Conservation (phyloP, 305 asterid genomes). For the Euphrasia arctica region DNA sequence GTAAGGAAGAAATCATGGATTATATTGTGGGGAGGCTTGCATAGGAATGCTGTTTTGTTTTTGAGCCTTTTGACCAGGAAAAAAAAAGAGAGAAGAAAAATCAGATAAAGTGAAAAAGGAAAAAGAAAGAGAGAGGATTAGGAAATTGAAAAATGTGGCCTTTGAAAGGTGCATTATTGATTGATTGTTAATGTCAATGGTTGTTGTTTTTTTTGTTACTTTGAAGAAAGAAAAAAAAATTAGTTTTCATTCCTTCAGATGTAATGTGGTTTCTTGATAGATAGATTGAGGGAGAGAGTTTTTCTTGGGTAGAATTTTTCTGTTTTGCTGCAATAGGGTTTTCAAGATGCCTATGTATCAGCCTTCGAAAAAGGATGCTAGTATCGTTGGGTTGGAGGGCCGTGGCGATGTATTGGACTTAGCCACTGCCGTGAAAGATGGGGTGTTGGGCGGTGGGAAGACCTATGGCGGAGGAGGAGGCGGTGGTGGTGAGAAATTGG, state of each 20-base stretch:
- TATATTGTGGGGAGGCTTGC: constrained; percentile 35
- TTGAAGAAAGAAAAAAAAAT: neutral
- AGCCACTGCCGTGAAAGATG: constrained; percentile 60
- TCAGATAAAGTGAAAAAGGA: constrained; percentile 18
- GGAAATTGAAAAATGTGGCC: constrained; percentile 31
- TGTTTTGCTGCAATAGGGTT: neutral
- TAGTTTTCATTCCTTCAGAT: constrained; percentile 15
- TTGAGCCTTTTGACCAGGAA: constrained; percentile 63
- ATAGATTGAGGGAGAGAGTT: neutral
- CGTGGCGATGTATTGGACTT: constrained; percentile 46
- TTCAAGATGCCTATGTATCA: constrained; percentile 62
- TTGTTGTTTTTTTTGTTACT: constrained; percentile 39
- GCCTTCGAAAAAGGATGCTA: constrained; percentile 37
- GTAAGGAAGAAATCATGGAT: constrained; percentile 34
- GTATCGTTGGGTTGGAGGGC: constrained; percentile 39
- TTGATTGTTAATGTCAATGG: constrained; percentile 59
- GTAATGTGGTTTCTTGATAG: constrained; percentile 23
- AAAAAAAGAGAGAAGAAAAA: constrained; percentile 16
- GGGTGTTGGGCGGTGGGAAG: constrained; percentile 47
- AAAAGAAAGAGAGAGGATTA: neutral
- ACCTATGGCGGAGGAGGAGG: constrained; percentile 30
- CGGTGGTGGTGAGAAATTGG: constrained; percentile 45
- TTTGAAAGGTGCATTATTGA: constrained; percentile 49
- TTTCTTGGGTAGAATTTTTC: neutral
- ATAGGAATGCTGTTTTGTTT: constrained; percentile 38